phyloP scores from a whole-genome alignment of 768 basidiomycete genomes.

The Lepiota venenata region DNA sequence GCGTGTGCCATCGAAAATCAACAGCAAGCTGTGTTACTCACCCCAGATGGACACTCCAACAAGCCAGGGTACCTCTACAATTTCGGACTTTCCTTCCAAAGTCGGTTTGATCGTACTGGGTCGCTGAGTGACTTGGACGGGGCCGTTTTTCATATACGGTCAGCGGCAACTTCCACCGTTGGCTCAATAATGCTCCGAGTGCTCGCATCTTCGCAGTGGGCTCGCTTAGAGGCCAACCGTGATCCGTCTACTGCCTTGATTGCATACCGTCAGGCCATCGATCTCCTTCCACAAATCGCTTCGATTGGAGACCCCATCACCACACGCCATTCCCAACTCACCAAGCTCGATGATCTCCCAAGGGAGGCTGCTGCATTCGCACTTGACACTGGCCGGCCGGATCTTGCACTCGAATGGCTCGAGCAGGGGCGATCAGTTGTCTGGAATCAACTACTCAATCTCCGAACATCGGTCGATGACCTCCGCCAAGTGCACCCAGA shows the following conservation, averaged over 20 bases:
- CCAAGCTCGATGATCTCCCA: neutral
- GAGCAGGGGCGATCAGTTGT: conserved; percentile 25
- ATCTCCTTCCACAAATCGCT: too few relatives aligned
- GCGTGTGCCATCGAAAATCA: neutral
- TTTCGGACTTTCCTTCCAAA: neutral
- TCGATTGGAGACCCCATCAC: too few relatives aligned
- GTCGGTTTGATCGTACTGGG: conserved; percentile 12
- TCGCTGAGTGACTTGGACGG: neutral
- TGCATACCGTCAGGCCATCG: conserved; percentile 6
- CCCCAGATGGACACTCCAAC: neutral
- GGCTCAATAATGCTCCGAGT: conserved; percentile 3
- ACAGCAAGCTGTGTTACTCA: neutral
- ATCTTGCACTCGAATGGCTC: conserved; percentile 30
- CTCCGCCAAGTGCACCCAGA: conserved; percentile 10
- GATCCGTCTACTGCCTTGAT: too few relatives aligned
- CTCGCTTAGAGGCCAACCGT: neutral
- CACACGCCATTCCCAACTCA: too few relatives aligned
- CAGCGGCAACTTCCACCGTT: neutral
- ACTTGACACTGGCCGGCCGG: conserved; percentile 15
- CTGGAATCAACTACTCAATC: conserved; percentile 24
- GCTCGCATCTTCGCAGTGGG: conserved; percentile 9
- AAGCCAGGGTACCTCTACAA: neutral
- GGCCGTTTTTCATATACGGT: neutral
- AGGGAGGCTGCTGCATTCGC: conserved; percentile 23
- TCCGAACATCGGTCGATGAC: conserved; percentile 21